Evolutionary conservation across 1,284 basidiomycete species (phyloP).

Genomic region (Trametes sp.): DNA sequence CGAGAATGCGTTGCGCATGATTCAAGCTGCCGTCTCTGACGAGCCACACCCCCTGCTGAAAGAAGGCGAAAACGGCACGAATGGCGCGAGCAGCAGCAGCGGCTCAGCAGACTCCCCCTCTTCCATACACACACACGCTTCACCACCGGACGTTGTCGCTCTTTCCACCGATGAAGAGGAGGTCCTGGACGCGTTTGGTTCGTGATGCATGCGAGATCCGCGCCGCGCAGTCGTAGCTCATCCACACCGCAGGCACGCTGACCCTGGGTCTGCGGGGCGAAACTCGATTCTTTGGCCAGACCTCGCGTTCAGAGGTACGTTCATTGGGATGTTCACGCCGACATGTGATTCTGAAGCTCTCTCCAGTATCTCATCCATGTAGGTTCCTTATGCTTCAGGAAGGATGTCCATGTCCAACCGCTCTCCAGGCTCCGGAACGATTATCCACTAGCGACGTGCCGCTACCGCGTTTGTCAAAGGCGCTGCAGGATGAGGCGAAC

Average conservation of each 20-base stretch:
- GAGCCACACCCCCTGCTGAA: conserved; percentile 55
- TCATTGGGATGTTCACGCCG: not conserved
- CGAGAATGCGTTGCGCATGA: conserved; percentile 58
- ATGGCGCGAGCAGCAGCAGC: conserved; percentile 9
- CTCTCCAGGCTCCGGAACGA: conserved; percentile 32
- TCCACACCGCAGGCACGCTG: conserved; percentile 58
- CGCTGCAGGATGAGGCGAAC: conserved; percentile 37
- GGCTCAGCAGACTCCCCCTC: conserved; percentile 20
- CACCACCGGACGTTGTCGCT: conserved; percentile 21
- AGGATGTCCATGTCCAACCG: not conserved
- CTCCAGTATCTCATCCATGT: conserved; percentile 61
- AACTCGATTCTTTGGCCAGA: conserved; percentile 65
- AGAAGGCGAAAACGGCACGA: conserved; percentile 23
- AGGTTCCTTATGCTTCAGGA: conserved; percentile 21
- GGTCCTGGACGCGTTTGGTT: conserved; percentile 66
- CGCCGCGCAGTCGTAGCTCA: not conserved
- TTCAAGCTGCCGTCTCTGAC: conserved; percentile 57
- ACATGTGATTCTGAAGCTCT: not conserved
- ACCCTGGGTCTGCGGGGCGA: conserved; percentile 62
- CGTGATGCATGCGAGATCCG: not conserved
- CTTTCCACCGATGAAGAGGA: conserved; percentile 50
- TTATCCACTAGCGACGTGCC: conserved; percentile 8
- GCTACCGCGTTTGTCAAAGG: conserved; percentile 34
- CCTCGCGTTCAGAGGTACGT: conserved; percentile 68
- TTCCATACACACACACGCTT: conserved; percentile 1